Percentiles rank a stretch among this genome's conserved stretches.
Evolutionary conservation across 495 filamentous ascomycete genomes (phyloP).

Genomic region (Penicillium longicatenatum): DNA sequence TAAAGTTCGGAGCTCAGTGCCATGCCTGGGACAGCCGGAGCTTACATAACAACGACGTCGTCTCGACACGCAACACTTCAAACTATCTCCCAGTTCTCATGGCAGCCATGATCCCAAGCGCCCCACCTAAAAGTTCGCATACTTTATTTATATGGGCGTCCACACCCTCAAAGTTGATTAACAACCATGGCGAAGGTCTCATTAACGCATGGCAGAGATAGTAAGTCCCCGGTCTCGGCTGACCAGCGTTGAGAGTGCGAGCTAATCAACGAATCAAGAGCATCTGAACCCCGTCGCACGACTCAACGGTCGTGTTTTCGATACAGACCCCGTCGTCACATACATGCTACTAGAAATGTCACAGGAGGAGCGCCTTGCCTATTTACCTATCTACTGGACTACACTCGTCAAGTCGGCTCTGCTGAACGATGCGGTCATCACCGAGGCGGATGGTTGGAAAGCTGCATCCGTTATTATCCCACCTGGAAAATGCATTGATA

Average conservation of each 20-base stretch:
- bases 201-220: conserved; percentile 26
- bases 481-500: conserved; percentile 23
- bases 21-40: background rate
- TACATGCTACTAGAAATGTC: conserved; percentile 33
- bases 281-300: conserved; percentile 18
- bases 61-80: background rate
- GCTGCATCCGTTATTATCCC: conserved; percentile 28
- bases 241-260: background rate
- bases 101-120: conserved; percentile 1
- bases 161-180: conserved; percentile 1
- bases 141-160: conserved; percentile 5
- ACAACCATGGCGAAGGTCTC: conserved; percentile 19
- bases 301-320: conserved; percentile 28
- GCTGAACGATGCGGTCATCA: conserved; percentile 30
- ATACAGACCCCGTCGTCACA: conserved; percentile 26
- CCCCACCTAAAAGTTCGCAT: background rate
- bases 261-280: conserved; percentile 12
- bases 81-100: background rate
- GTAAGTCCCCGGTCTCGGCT: conserved; percentile 10
- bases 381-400: conserved; percentile 28
- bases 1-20: no score
- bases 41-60: conserved; percentile 9
- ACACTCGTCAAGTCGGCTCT: conserved; percentile 26
- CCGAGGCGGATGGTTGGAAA: conserved; percentile 31
- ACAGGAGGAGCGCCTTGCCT: conserved; percentile 23